Evolutionary conservation across 2,329 filamentous ascomycete species (phyloP).

Genomic region (Hypocrella siamensis): DNA sequence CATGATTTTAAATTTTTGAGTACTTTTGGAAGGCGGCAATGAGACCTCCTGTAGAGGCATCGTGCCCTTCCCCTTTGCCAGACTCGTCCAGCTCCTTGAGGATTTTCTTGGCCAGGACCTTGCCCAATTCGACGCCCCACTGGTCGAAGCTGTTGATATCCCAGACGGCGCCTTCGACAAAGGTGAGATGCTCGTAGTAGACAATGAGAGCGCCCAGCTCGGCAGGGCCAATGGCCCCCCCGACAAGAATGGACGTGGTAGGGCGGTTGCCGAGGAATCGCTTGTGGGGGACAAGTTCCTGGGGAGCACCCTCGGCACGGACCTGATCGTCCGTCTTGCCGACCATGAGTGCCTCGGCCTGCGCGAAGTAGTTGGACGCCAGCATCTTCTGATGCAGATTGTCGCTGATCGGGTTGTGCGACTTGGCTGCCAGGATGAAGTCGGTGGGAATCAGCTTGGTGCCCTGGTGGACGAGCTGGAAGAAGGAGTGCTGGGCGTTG

Average conservation of each 20-base stretch:
- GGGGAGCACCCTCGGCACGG: slow-evolving; percentile 56
- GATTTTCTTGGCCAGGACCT: slow-evolving; percentile 88
- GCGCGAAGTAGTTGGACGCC: slow-evolving; percentile 81
- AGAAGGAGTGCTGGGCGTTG: slow-evolving; percentile 99
- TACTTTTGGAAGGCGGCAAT: slow-evolving; percentile 86
- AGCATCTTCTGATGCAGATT: slow-evolving; percentile 96
- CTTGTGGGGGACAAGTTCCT: slow-evolving; percentile 87
- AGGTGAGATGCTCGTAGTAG: slow-evolving; percentile 98
- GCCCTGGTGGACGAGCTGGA: slow-evolving; percentile 97
- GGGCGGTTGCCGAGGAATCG: slow-evolving; percentile 96
- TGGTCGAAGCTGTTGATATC: slow-evolving; percentile 99
- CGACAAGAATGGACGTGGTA: slow-evolving; percentile 81
- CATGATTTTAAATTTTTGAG: slow-evolving; percentile 32
- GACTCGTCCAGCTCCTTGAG: slow-evolving; percentile 68
- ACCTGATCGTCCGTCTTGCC: slow-evolving; percentile 74
- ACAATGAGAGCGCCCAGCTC: slow-evolving; percentile 91
- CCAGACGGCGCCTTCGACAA: slow-evolving; percentile 95
- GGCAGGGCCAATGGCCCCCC: slow-evolving; percentile 83
- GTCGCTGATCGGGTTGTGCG: slow-evolving; percentile 85
- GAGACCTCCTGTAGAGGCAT: slow-evolving; percentile 74
- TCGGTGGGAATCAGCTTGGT: slow-evolving; percentile 98
- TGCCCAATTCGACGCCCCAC: slow-evolving; percentile 98
- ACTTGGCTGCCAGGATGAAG: slow-evolving; percentile 92
- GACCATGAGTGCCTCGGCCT: slow-evolving; percentile 81
- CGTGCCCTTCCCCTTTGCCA: slow-evolving; percentile 60